Conservation (phyloP, 306 rosid genomes). For the Quercus berberidifolia region DNA sequence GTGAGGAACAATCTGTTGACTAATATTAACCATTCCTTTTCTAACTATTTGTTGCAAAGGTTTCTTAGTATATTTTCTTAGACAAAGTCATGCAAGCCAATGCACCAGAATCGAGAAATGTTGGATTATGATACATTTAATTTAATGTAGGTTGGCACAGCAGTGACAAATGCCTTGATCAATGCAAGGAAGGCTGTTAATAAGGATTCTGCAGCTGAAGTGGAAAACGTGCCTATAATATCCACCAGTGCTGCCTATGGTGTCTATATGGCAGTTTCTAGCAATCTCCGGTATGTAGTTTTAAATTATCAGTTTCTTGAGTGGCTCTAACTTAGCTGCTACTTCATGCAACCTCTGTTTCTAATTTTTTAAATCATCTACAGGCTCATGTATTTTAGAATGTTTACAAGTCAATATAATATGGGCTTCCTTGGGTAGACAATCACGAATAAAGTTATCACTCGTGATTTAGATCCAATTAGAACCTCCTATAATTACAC, state of each 20-base stretch:
- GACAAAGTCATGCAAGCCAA: neutral
- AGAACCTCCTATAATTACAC: too few relatives aligned
- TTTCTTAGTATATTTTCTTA: too few relatives aligned
- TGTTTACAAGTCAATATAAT: neutral
- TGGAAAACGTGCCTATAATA: slow-evolving; percentile 77
- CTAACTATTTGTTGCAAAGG: neutral
- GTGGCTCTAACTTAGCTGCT: neutral
- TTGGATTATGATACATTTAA: slow-evolving; percentile 7
- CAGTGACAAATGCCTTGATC: slow-evolving; percentile 76
- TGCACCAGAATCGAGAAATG: neutral
- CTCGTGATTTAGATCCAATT: too few relatives aligned
- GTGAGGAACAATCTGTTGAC: neutral
- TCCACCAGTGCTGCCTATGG: slow-evolving; percentile 92
- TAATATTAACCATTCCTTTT: neutral
- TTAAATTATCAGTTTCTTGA: slow-evolving; percentile 9
- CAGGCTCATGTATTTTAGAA: neutral
- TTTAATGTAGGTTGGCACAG: slow-evolving; percentile 72
- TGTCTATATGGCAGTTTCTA: slow-evolving; percentile 85
- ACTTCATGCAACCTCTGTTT: slow-evolving; percentile 8
- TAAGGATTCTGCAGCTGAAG: slow-evolving; percentile 63
- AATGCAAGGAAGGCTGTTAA: slow-evolving; percentile 67
- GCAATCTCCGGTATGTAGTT: slow-evolving; percentile 78
- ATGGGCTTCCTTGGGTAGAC: neutral
- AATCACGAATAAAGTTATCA: neutral
- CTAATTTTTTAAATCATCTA: neutral